A percentile compares a stretch with the other conserved stretches of the same genome.
phyloP scores from a whole-genome alignment of 1,284 basidiomycete genomes.

The Marasmius sp. region DNA sequence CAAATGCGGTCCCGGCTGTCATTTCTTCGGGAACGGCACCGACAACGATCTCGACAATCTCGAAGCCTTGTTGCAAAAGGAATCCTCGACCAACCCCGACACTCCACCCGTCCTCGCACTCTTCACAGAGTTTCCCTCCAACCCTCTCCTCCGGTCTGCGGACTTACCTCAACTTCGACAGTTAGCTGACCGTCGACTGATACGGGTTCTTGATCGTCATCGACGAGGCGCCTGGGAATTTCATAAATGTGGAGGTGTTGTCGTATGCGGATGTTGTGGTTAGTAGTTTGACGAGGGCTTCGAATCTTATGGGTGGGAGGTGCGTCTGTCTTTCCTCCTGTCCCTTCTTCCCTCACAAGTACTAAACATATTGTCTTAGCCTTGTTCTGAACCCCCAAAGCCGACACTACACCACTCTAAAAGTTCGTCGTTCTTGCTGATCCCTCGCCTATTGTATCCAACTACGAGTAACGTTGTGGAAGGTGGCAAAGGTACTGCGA shows the following conservation, averaged over 20 bases:
- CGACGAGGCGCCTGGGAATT: constrained; percentile 97
- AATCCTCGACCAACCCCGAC: constrained; percentile 39
- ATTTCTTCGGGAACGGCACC: constrained; percentile 88
- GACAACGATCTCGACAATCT: constrained; percentile 77
- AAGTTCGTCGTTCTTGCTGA: no score
- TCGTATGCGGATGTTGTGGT: constrained; percentile 93
- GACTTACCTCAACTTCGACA: constrained; percentile 77
- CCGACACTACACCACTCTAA: constrained; percentile 67
- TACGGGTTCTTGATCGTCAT: constrained; percentile 89
- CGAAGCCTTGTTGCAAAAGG: constrained; percentile 60
- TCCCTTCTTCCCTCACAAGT: not conserved
- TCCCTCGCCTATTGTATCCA: no score
- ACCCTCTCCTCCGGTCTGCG: constrained; percentile 86
- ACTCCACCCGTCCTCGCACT: constrained; percentile 60
- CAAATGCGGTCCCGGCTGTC: constrained; percentile 96
- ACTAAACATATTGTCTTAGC: constrained; percentile 35
- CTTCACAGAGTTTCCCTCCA: constrained; percentile 93
- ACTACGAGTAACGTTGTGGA: no score
- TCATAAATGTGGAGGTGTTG: constrained; percentile 92
- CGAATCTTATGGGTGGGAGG: constrained; percentile 98
- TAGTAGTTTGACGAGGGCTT: constrained; percentile 89
- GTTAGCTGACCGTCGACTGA: constrained; percentile 87
- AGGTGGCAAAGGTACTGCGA: no score
- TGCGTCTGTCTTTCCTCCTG: constrained; percentile 34
- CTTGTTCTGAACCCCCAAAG: constrained; percentile 85